Percentiles rank a stretch among this genome's conserved stretches.
phyloP scores from a whole-genome alignment of 192 early-diverging fungal genomes.

The Backusella liffmaniae region DNA sequence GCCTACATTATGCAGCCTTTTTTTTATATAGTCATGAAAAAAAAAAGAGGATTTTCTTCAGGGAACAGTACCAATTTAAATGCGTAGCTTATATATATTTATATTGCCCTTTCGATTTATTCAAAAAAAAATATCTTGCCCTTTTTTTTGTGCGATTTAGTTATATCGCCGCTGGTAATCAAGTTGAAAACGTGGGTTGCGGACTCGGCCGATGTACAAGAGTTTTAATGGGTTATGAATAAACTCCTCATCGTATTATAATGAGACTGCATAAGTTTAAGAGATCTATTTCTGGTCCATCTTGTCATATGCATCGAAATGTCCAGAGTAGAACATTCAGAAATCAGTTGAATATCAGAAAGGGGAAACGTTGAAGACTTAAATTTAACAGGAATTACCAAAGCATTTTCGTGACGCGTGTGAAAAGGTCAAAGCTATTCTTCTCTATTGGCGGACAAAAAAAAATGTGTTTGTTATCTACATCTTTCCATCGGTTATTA shows the following conservation, averaged over 20 bases:
- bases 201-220: constrained; percentile 11
- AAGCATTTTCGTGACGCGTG: constrained; percentile 3
- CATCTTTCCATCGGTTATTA: neutral
- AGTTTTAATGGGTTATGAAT: neutral
- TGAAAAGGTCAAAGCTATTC: neutral
- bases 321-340: neutral
- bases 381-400: neutral
- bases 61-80: neutral
- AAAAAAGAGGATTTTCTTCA: neutral
- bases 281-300: neutral
- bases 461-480: neutral
- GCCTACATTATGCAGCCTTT: neutral
- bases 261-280: neutral
- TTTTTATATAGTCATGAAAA: neutral
- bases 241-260: neutral
- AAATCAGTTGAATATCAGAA: neutral
- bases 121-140: neutral
- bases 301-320: neutral
- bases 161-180: constrained; percentile 4
- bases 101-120: neutral
- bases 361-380: neutral
- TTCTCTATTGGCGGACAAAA: neutral
- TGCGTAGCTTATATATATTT: neutral
- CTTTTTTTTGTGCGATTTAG: neutral
- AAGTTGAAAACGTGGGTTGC: constrained; percentile 9